Conservation (phyloP, 2,329 filamentous ascomycete genomes). For the Pseudogymnoascus sp. region DNA sequence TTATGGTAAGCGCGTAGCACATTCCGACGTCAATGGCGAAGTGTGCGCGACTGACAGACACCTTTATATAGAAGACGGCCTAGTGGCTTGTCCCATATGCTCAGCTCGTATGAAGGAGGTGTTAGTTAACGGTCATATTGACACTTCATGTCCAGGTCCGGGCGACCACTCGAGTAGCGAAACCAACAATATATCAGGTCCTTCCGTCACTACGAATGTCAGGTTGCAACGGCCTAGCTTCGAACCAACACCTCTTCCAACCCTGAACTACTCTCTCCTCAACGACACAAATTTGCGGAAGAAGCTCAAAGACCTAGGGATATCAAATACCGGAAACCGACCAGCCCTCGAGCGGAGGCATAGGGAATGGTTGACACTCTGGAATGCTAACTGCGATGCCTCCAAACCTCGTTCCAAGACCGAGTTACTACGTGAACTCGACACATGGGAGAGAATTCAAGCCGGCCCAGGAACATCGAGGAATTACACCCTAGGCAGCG, state of each 20-base stretch:
- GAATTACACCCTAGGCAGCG: constrained; percentile 31
- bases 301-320: constrained; percentile 73
- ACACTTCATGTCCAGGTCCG: constrained; percentile 29
- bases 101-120: constrained; percentile 68
- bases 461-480: constrained; percentile 48
- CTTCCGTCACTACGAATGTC: neutral
- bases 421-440: constrained; percentile 70
- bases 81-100: constrained; percentile 81
- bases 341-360: constrained; percentile 70
- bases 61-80: constrained; percentile 37
- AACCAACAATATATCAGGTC: neutral
- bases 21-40: neutral
- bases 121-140: constrained; percentile 72
- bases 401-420: constrained; percentile 59
- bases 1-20: neutral
- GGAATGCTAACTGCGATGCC: constrained; percentile 95
- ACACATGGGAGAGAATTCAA: constrained; percentile 79
- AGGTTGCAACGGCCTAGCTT: constrained; percentile 2
- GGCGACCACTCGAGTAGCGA: constrained; percentile 18
- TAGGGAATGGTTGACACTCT: constrained; percentile 88
- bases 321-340: constrained; percentile 62
- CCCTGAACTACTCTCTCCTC: constrained; percentile 79
- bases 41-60: neutral
- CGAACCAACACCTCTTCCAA: constrained; percentile 57
- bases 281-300: constrained; percentile 70